Conservation (phyloP, 176 grass and related monocot species). For the Musa acuminata region DNA sequence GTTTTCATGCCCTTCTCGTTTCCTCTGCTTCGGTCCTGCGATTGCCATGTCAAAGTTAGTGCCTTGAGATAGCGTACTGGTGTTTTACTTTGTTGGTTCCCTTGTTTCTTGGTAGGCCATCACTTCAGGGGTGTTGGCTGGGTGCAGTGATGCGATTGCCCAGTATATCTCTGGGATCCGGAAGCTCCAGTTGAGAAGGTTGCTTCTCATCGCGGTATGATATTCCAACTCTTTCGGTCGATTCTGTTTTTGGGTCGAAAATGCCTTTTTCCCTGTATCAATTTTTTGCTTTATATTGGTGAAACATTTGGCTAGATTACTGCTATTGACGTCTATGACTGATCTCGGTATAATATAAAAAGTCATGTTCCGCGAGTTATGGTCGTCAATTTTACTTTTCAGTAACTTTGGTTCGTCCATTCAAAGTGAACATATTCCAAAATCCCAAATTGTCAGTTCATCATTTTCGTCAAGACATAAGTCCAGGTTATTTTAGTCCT, state of each 20-base stretch:
- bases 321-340: too few relatives aligned
- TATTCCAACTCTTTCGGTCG: neutral
- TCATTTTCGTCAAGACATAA: too few relatives aligned
- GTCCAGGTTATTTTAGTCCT: too few relatives aligned
- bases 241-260: neutral
- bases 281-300: neutral
- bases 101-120: slow-evolving; percentile 19
- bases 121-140: slow-evolving; percentile 30
- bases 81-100: neutral
- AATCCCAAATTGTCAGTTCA: too few relatives aligned
- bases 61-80: neutral
- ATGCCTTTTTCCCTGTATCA: neutral
- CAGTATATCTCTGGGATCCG: slow-evolving; percentile 34
- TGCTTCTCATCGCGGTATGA: slow-evolving; percentile 37
- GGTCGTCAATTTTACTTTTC: too few relatives aligned
- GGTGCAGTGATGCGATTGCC: slow-evolving; percentile 33
- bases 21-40: neutral
- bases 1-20: neutral
- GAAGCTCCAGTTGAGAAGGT: slow-evolving; percentile 39
- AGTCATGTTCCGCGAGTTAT: too few relatives aligned
- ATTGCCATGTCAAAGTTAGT: neutral
- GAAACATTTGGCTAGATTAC: too few relatives aligned
- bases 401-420: too few relatives aligned
- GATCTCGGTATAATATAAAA: too few relatives aligned
- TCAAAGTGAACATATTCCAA: too few relatives aligned